Evolutionary conservation across 2,329 filamentous ascomycete species (phyloP).

Genomic region (Calonectria crousiana): DNA sequence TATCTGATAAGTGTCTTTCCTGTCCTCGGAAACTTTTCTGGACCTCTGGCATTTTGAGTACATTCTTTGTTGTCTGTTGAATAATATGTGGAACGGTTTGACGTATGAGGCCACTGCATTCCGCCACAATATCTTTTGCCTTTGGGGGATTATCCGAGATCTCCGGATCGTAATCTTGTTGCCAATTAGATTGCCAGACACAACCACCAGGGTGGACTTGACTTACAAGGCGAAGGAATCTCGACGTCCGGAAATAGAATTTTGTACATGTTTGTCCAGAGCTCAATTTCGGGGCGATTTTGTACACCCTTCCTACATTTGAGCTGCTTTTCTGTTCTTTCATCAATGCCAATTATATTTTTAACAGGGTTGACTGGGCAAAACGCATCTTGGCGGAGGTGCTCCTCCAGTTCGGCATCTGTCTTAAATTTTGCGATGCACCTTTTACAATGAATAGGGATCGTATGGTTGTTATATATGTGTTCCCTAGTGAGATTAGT

Average conservation of each 20-base stretch:
- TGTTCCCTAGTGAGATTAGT: constrained; percentile 25
- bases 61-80: neutral
- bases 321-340: constrained; percentile 3
- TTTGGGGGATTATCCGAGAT: neutral
- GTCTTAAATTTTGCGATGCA: constrained; percentile 19
- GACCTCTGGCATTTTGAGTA: constrained; percentile 19
- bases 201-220: fast-evolving
- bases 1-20: neutral
- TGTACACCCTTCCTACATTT: constrained; percentile 18
- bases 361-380: constrained; percentile 13
- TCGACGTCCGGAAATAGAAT: constrained; percentile 21
- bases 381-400: constrained; percentile 9
- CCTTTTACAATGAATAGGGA: constrained; percentile 26
- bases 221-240: constrained; percentile 31
- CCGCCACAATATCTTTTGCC: neutral
- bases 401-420: constrained; percentile 13
- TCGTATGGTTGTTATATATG: constrained; percentile 22
- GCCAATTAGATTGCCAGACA: neutral
- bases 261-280: constrained; percentile 30
- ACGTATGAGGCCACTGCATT: constrained; percentile 20
- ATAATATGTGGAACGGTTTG: constrained; percentile 21
- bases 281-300: constrained; percentile 6
- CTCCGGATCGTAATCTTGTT: constrained; percentile 18
- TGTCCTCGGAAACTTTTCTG: constrained; percentile 4
- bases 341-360: constrained; percentile 19